These are phyloP conservation scores for Fusarium staphyleae DNA, from an alignment of 2,329 filamentous ascomycete species.

Conservation along the genomic window DNA sequence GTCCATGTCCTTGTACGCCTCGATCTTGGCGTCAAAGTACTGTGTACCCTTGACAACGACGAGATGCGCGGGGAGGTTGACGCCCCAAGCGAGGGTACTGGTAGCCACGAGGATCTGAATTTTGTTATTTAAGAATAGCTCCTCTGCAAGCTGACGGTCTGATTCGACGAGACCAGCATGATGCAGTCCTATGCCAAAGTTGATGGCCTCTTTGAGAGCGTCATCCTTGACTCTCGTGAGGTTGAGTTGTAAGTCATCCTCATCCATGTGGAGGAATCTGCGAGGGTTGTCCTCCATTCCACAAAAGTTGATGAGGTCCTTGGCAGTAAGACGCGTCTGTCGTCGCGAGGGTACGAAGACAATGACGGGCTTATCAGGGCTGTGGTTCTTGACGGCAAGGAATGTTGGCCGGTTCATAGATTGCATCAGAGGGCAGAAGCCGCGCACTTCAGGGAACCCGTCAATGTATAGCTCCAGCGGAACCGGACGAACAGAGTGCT, in stretches of 20 bases:
- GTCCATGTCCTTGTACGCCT: conserved; percentile 99
- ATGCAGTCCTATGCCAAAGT: conserved; percentile 95
- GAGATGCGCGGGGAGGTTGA: conserved; percentile 94
- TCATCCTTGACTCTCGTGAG: conserved; percentile 93
- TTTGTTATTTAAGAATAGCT: conserved; percentile 96
- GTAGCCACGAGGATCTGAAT: conserved; percentile 97
- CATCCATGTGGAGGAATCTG: conserved; percentile 90
- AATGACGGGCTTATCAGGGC: conserved; percentile 95
- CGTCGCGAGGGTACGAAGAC: conserved; percentile 96
- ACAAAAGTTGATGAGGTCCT: conserved; percentile 95
- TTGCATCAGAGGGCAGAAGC: conserved; percentile 98
- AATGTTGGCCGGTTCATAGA: conserved; percentile 99
- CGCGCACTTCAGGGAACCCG: conserved; percentile 92
- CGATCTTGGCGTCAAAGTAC: conserved; percentile 96
- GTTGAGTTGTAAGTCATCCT: conserved; percentile 90
- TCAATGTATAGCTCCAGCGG: conserved; percentile 97
- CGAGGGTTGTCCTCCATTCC: conserved; percentile 98
- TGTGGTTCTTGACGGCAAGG: conserved; percentile 94
- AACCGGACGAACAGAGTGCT: conserved; percentile 94
- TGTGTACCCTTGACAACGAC: conserved; percentile 99
- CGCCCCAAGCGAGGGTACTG: conserved; percentile 96
- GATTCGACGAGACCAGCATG: conserved; percentile 96
- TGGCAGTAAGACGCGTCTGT: conserved; percentile 93
- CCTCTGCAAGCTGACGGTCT: conserved; percentile 88
- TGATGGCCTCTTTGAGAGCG: conserved; percentile 89